These are phyloP conservation scores for Trichoderma semiorbis DNA, from an alignment of 2,329 filamentous ascomycete species.

Conservation along the genomic window DNA sequence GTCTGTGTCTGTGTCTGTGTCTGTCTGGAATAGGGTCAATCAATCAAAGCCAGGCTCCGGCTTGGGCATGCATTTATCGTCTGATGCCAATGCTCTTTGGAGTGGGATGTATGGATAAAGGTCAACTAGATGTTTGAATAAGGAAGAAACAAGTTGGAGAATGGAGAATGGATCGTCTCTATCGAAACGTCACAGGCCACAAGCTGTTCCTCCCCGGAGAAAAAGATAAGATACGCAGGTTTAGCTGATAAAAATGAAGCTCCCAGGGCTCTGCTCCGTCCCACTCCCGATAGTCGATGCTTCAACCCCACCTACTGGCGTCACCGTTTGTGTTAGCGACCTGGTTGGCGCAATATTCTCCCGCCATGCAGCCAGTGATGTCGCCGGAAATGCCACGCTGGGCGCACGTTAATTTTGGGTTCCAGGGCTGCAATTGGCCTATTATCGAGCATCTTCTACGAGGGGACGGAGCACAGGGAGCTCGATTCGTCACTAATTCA, in stretches of 20 bases:
- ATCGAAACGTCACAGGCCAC: not conserved
- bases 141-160: not conserved
- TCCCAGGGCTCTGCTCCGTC: not conserved
- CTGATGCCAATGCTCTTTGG: not conserved
- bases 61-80: not conserved
- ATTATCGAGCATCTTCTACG: not conserved
- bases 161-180: not conserved
- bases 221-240: not conserved
- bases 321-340: conserved; percentile 9
- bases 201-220: not conserved
- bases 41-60: not conserved
- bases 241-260: not conserved
- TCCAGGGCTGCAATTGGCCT: not conserved
- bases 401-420: not conserved
- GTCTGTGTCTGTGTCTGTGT: not conserved
- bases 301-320: conserved; percentile 17
- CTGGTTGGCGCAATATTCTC: not conserved
- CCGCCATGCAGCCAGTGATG: conserved; percentile 3
- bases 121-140: not conserved
- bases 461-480: not conserved
- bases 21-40: not conserved
- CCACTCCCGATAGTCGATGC: conserved; percentile 7
- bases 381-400: not conserved
- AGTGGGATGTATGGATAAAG: not conserved
- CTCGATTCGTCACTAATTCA: not conserved